phyloP scores from a whole-genome alignment of 441 rosid genomes.

The Viola pubescens region DNA sequence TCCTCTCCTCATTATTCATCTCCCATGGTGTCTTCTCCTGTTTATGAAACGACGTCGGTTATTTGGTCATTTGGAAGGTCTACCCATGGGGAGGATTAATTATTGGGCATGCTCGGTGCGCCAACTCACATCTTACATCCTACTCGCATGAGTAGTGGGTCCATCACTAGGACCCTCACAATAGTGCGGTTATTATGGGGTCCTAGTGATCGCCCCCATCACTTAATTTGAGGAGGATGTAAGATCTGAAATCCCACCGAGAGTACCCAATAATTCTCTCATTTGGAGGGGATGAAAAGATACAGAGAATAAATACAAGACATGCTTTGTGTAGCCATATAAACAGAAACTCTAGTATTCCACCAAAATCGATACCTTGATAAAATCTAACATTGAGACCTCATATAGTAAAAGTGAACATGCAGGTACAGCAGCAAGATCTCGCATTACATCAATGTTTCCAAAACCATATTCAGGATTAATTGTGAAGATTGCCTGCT shows the following conservation, averaged over 20 bases:
- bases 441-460: slow-evolving; percentile 30
- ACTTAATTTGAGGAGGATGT: no score
- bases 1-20: slow-evolving; percentile 46
- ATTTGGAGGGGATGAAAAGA: no score
- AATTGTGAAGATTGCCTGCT: slow-evolving; percentile 37
- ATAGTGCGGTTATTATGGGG: background rate
- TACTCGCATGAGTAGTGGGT: background rate
- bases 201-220: background rate
- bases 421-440: slow-evolving; percentile 43
- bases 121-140: no score
- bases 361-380: slow-evolving; percentile 32
- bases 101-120: no score
- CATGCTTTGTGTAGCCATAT: background rate
- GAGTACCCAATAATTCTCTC: no score
- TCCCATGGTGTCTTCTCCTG: slow-evolving; percentile 53
- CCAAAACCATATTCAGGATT: slow-evolving; percentile 57
- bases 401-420: slow-evolving; percentile 43
- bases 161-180: background rate
- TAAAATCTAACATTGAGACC: slow-evolving; percentile 49
- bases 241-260: no score
- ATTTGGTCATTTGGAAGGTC: background rate
- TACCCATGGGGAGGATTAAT: no score
- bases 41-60: slow-evolving; percentile 4
- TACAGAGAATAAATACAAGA: background rate
- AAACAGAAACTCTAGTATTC: background rate